phyloP scores from a whole-genome alignment of 495 filamentous ascomycete genomes.

The Neurospora pannonica region DNA sequence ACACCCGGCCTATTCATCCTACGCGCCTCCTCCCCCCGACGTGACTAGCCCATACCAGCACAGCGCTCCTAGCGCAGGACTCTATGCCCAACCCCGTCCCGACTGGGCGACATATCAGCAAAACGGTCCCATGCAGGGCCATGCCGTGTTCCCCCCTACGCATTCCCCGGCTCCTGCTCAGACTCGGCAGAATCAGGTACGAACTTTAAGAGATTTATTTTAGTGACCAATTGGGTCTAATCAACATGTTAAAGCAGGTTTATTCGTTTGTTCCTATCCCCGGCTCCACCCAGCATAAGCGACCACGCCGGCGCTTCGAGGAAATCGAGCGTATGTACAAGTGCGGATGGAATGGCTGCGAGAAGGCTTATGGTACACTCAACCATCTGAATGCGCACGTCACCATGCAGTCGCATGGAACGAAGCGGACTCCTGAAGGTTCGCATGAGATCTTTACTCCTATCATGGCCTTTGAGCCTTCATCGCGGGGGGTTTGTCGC shows the following conservation, averaged over 20 bases:
- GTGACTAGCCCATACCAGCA: constrained; percentile 66
- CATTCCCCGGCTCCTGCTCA: constrained; percentile 44
- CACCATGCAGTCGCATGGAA: constrained; percentile 92
- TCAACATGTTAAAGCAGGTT: constrained; percentile 49
- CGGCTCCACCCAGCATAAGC: constrained; percentile 94
- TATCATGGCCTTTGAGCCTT: background rate
- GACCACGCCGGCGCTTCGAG: constrained; percentile 87
- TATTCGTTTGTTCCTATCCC: constrained; percentile 98
- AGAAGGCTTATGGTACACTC: constrained; percentile 93
- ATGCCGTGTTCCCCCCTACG: constrained; percentile 44
- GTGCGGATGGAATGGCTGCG: constrained; percentile 95
- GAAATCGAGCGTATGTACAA: constrained; percentile 99
- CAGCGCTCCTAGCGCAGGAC: constrained; percentile 28
- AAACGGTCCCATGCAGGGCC: constrained; percentile 43
- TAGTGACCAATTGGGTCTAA: constrained; percentile 1
- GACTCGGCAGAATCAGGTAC: constrained; percentile 63
- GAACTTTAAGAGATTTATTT: constrained; percentile 23
- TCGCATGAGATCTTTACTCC: constrained; percentile 24
- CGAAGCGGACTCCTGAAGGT: constrained; percentile 95
- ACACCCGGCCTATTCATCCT: constrained; percentile 55
- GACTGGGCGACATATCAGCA: constrained; percentile 75
- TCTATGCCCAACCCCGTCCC: constrained; percentile 63
- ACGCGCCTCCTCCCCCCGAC: constrained; percentile 69
- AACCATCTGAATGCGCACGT: constrained; percentile 97
- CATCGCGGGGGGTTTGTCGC: background rate